Conservation (phyloP, 257 asterid genomes). For the Penstemon eatonii region DNA sequence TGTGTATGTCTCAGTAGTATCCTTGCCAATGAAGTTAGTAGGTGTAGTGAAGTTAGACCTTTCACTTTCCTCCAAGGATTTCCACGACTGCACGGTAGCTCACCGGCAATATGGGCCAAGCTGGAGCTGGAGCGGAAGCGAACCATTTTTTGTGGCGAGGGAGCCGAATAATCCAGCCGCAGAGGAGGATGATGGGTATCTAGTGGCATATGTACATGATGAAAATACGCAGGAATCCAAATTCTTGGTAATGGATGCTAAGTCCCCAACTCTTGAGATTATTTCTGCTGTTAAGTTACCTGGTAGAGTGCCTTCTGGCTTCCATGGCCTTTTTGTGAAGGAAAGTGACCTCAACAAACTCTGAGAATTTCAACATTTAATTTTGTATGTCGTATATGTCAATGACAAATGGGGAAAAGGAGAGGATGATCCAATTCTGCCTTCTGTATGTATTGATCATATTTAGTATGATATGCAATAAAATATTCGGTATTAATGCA, state of each 20-base stretch:
- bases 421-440: too few relatives aligned
- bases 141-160: slow-evolving; percentile 30
- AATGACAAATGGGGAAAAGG: too few relatives aligned
- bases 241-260: slow-evolving; percentile 51
- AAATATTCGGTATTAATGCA: too few relatives aligned
- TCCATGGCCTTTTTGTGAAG: slow-evolving; percentile 44
- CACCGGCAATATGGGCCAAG: background rate
- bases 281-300: slow-evolving; percentile 47
- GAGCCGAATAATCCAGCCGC: slow-evolving; percentile 8
- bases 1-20: background rate
- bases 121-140: background rate
- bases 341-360: slow-evolving; percentile 33
- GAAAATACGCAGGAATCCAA: slow-evolving; percentile 43
- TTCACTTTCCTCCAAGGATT: background rate
- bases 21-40: background rate
- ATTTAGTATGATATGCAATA: too few relatives aligned
- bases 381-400: too few relatives aligned
- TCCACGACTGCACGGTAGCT: slow-evolving; percentile 1
- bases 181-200: slow-evolving; percentile 50
- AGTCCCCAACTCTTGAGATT: slow-evolving; percentile 44
- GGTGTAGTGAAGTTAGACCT: slow-evolving; percentile 22
- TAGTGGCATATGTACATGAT: slow-evolving; percentile 42
- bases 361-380: background rate
- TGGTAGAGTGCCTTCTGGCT: slow-evolving; percentile 50
- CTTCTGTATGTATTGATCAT: too few relatives aligned